Evolutionary conservation across 768 basidiomycete genomes (phyloP), one percentile per base, ranked within the genome.

Genomic region (Clitopilus passeckerianus): DNA sequence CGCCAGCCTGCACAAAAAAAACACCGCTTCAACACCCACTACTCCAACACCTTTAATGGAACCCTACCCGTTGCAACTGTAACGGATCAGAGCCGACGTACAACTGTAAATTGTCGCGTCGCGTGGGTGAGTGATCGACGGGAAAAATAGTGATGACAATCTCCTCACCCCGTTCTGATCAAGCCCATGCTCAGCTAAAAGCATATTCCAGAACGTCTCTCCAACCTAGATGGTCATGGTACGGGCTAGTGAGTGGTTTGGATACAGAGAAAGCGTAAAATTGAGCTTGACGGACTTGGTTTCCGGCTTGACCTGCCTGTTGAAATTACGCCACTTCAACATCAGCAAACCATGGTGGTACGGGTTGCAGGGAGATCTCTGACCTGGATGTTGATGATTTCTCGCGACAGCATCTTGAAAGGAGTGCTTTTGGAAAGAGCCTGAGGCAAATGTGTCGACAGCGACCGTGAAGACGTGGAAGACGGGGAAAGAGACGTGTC

Each of bases 201-300:
- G 83, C 82, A 89, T 86, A 60, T 87, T 79, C 95, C 95, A 97
- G 72, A 96, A 98, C 50, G 82, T 81, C 66, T 91, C 90, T 56
- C 93, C 93, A 46, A 91, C 83, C 78, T 80, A 69, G 54, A 33
- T 16, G 35, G 18, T 10, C 54, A 30, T 27, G 34, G 6, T 18
- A 23, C 30, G 23, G 54, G 33, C 54, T 33, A 33, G 35, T 33
- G n/a, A 52, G 37, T 60, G 53, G 56, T 55, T 60, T 68, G 56
- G 54, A 61, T 57, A 61, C 35, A 68, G 62, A 63, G 64, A 56
- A 59, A 73, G 88, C 88, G 85, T 87, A 66, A 64, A 54, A 50
- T 60, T 61, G 61, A 56, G 57, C 27, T 14, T 60, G 60, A 61
- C 57, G 54, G 67, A 71, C 78, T 74, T 80, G 78, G 66, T 80